These are phyloP conservation scores for Garcia nutans DNA, from an alignment of 345 rosid genomes.

Conservation along the genomic window DNA sequence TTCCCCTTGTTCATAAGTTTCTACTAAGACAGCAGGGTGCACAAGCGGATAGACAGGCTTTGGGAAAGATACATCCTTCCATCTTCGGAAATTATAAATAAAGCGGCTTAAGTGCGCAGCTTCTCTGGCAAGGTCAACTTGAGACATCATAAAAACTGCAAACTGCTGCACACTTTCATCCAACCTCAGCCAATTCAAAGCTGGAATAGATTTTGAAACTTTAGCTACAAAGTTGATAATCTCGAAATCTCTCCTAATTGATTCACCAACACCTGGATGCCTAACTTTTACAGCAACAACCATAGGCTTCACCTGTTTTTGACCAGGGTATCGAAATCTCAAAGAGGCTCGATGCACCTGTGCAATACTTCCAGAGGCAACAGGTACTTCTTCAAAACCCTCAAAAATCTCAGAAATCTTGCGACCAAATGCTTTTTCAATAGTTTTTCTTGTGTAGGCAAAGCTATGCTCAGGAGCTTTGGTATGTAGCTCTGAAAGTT, in stretches of 20 bases:
- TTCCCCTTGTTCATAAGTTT: slow-evolving; percentile 92
- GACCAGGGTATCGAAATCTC: slow-evolving; percentile 76
- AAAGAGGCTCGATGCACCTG: slow-evolving; percentile 91
- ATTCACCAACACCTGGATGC: slow-evolving; percentile 95
- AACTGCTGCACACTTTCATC: slow-evolving; percentile 97
- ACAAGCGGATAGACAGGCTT: slow-evolving; percentile 93
- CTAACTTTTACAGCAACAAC: slow-evolving; percentile 97
- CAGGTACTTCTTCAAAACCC: slow-evolving; percentile 80
- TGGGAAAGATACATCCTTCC: slow-evolving; percentile 97
- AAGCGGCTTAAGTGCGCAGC: slow-evolving; percentile 96
- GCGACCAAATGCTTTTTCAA: slow-evolving; percentile 91
- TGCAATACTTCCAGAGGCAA: slow-evolving; percentile 99
- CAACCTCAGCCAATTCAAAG: slow-evolving; percentile 90
- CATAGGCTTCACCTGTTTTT: slow-evolving; percentile 54
- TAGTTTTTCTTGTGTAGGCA: slow-evolving; percentile 68
- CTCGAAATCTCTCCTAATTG: slow-evolving; percentile 81
- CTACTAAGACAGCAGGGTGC: slow-evolving; percentile 96
- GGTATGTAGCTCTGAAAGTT: slow-evolving; percentile 88
- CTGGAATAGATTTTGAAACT: slow-evolving; percentile 61
- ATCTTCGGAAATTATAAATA: slow-evolving; percentile 81
- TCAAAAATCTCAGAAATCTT: slow-evolving; percentile 83
- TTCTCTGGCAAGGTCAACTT: slow-evolving; percentile 99
- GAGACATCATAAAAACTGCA: slow-evolving; percentile 94
- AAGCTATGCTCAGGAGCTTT: slow-evolving; percentile 93
- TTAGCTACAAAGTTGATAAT: slow-evolving; percentile 75